These are phyloP conservation scores for Anaeramoeba ignava DNA, from an alignment of 78 protist genomes.

Conservation along the genomic window DNA sequence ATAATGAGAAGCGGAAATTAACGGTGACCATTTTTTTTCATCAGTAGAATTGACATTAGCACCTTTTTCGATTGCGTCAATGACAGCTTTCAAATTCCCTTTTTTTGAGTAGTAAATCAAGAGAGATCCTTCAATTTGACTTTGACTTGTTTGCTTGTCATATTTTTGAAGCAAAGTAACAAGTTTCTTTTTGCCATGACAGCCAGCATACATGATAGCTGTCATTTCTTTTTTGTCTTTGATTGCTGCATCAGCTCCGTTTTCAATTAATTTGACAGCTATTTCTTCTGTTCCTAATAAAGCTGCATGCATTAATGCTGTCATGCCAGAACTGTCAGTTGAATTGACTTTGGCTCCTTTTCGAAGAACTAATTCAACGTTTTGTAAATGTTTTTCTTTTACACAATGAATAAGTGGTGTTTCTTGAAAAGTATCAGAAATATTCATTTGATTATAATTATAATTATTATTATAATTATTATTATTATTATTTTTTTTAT, in stretches of 20 bases:
- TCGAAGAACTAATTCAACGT: background rate
- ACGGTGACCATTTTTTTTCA: constrained; percentile 1
- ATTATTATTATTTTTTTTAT: background rate
- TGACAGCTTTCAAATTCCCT: background rate
- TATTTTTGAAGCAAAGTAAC: background rate
- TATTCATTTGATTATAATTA: too few relatives aligned
- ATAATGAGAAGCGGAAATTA: background rate
- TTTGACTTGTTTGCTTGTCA: background rate
- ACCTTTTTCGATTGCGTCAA: background rate
- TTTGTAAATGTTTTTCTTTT: background rate
- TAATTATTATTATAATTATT: background rate
- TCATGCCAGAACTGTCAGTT: background rate
- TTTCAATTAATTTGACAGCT: background rate
- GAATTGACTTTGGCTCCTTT: background rate
- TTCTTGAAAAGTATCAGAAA: background rate
- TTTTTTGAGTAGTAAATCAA: background rate
- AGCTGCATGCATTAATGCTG: background rate
- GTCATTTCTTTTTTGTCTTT: background rate
- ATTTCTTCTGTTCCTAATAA: background rate
- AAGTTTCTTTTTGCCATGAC: background rate
- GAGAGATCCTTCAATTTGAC: background rate
- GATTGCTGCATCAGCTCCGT: background rate
- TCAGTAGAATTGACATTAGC: background rate
- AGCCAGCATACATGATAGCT: background rate
- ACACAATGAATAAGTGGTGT: background rate